Evolutionary conservation across 768 basidiomycete species (phyloP).

Genomic region (Auriscalpium orientale): DNA sequence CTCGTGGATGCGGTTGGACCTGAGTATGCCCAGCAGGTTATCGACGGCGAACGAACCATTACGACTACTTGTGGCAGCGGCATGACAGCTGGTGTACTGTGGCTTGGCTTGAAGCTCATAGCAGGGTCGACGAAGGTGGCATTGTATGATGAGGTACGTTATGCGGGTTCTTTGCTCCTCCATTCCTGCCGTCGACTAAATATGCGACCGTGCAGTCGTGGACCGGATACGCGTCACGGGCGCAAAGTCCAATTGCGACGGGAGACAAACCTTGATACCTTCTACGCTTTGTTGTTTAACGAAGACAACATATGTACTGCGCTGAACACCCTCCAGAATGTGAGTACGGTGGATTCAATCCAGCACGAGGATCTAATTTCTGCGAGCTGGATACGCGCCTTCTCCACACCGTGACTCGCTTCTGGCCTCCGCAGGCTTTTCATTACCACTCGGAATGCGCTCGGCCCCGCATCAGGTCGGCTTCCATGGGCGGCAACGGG

Average conservation of each 20-base stretch:
- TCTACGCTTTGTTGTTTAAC: not conserved
- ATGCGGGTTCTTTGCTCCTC: not conserved
- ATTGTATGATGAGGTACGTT: conserved; percentile 90
- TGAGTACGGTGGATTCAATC: too few species aligned
- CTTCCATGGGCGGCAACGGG: too few species aligned
- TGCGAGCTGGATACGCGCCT: too few species aligned
- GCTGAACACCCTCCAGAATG: too few species aligned
- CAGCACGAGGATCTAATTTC: too few species aligned
- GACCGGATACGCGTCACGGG: conserved; percentile 84
- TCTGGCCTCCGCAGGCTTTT: too few species aligned
- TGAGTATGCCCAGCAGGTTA: conserved; percentile 45
- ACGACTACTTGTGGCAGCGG: conserved; percentile 88
- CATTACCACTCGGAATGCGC: too few species aligned
- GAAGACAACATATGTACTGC: not conserved
- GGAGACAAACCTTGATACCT: not conserved
- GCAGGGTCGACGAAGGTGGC: conserved; percentile 46
- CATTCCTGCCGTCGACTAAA: conserved; percentile 2
- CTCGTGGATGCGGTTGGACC: conserved; percentile 59
- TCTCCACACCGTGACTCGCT: too few species aligned
- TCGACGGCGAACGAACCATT: conserved; percentile 53
- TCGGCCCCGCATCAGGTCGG: too few species aligned
- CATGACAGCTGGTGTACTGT: conserved; percentile 94
- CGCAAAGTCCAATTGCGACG: conserved; percentile 67
- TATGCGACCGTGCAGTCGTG: conserved; percentile 58
- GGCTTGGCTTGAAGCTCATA: conserved; percentile 81